Evolutionary conservation across 805 yeast genomes (phyloP).

Genomic region (Hanseniaspora jakobsenii): DNA sequence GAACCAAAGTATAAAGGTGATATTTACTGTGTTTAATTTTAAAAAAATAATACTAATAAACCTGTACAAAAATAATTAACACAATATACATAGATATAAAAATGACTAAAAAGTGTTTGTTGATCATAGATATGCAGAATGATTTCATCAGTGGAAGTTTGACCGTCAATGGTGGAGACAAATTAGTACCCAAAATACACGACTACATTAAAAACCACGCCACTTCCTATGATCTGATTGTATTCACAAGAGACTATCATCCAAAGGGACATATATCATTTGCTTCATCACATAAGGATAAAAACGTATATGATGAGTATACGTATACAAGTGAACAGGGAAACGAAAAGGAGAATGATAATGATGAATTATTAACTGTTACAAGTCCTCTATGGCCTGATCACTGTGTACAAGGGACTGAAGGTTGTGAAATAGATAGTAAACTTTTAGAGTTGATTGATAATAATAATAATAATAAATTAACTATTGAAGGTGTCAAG

Average conservation of each 20-base stretch:
- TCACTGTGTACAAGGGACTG: slow-evolving; percentile 67
- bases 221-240: slow-evolving; percentile 48
- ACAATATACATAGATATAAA: neutral
- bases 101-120: slow-evolving; percentile 38
- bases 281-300: slow-evolving; percentile 50
- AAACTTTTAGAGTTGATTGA: slow-evolving; percentile 28
- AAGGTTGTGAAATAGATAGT: slow-evolving; percentile 54
- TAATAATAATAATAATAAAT: neutral
- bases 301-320: slow-evolving; percentile 42
- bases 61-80: too few species aligned
- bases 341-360: slow-evolving; percentile 19
- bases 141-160: slow-evolving; percentile 72
- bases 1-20: too few species aligned
- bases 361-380: too few species aligned
- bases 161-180: slow-evolving; percentile 57
- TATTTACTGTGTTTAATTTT: too few species aligned
- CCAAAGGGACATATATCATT: slow-evolving; percentile 69
- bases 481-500: neutral
- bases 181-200: slow-evolving; percentile 41
- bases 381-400: slow-evolving; percentile 65
- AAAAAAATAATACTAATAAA: too few species aligned
- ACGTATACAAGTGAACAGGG: slow-evolving; percentile 36
- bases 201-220: slow-evolving; percentile 32
- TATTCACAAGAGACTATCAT: slow-evolving; percentile 84
- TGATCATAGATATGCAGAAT: slow-evolving; percentile 72